A percentile compares a stretch with the other conserved stretches of the same genome.
Evolutionary conservation across 192 early-diverging fungal genomes (phyloP).

Genomic region (Phlyctochytrium planicorne): DNA sequence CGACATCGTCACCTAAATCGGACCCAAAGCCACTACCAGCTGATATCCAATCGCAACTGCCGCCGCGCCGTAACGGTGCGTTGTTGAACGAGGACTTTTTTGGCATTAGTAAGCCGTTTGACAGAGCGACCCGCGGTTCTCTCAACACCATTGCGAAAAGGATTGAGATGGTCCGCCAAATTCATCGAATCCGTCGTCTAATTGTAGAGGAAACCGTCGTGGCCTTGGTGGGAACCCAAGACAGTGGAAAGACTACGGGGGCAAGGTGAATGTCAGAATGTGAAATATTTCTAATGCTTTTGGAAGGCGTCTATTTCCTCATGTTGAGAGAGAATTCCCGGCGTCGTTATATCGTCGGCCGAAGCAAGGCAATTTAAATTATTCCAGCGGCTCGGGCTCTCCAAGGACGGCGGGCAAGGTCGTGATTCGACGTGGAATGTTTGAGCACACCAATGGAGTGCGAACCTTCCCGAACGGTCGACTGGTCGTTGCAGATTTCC

Average conservation of each 20-base stretch:
- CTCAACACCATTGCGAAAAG: conserved; percentile 21
- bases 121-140: conserved; percentile 21
- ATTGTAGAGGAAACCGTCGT: conserved; percentile 35
- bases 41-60: too few species aligned
- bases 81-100: conserved; percentile 24
- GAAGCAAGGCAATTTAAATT: too few species aligned
- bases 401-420: too few species aligned
- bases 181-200: conserved; percentile 23
- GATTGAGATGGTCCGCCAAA: conserved; percentile 31
- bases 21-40: too few species aligned
- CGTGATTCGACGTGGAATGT: conserved; percentile 24
- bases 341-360: not conserved
- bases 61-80: conserved; percentile 10
- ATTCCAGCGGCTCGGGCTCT: too few species aligned
- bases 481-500: conserved; percentile 31
- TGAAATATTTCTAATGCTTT: too few species aligned
- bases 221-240: conserved; percentile 31
- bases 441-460: conserved; percentile 31
- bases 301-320: conserved; percentile 23
- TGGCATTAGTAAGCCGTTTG: conserved; percentile 26
- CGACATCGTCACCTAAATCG: not conserved
- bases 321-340: conserved; percentile 33
- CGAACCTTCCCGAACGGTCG: conserved; percentile 28
- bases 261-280: too few species aligned
- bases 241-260: conserved; percentile 31